Evolutionary conservation across 2,329 filamentous ascomycete species (phyloP).

Genomic region (Capronia americana): DNA sequence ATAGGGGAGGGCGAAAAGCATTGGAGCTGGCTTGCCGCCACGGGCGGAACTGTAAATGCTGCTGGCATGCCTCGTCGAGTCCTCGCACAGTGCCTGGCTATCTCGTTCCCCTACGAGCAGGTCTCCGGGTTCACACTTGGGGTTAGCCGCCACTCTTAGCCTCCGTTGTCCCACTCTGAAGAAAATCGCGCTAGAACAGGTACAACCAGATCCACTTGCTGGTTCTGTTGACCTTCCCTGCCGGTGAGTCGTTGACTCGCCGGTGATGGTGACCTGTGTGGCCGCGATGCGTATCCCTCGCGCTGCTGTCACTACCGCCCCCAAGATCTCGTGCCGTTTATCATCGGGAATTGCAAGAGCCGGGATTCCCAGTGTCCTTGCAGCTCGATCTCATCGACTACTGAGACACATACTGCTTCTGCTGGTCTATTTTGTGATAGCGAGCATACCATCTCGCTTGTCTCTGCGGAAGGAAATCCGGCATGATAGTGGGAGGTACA

Average conservation of each 20-base stretch:
- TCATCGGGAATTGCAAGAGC: conserved; percentile 23
- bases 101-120: neutral
- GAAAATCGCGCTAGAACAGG: conserved; percentile 33
- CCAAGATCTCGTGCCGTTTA: conserved; percentile 16
- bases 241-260: neutral
- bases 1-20: conserved; percentile 5
- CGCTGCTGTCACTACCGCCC: neutral
- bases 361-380: conserved; percentile 24
- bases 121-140: conserved; percentile 9
- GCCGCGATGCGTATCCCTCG: neutral
- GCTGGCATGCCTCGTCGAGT: neutral
- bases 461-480: conserved; percentile 11
- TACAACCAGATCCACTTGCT: conserved; percentile 25
- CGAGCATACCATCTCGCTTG: conserved; percentile 12
- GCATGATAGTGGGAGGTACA: conserved; percentile 1
- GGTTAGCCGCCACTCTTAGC: conserved; percentile 33
- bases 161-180: conserved; percentile 28
- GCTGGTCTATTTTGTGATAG: conserved; percentile 12
- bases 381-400: conserved; percentile 20
- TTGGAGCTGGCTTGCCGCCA: conserved; percentile 20
- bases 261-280: neutral
- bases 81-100: neutral
- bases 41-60: conserved; percentile 7
- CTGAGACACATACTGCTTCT: conserved; percentile 30
- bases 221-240: conserved; percentile 18